A percentile compares a stretch with the other conserved stretches of the same genome.
phyloP scores from a whole-genome alignment of 306 rosid genomes.

The Cucurbita moschata region DNA sequence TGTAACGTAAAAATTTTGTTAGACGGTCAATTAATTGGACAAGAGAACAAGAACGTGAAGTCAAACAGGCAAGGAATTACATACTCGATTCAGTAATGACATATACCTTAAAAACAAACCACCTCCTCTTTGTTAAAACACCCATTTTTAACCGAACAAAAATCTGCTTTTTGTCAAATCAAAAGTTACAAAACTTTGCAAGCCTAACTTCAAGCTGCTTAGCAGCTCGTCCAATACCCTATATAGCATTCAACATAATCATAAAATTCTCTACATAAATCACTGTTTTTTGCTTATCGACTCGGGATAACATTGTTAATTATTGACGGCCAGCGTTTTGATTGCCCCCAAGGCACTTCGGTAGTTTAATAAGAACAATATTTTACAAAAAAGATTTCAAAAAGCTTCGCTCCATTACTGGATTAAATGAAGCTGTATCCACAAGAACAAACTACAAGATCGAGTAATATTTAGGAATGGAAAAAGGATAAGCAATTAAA shows the following conservation, averaged over 20 bases:
- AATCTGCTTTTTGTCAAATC: background rate
- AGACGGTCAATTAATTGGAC: background rate
- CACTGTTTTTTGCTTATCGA: background rate
- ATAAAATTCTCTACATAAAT: background rate
- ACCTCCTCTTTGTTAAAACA: background rate
- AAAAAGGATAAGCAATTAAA: background rate
- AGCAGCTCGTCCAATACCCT: background rate
- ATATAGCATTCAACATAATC: background rate
- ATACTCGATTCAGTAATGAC: background rate
- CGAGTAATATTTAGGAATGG: background rate
- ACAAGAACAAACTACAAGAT: background rate
- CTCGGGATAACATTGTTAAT: background rate
- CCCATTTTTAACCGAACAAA: background rate
- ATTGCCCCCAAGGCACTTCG: background rate
- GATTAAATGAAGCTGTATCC: background rate
- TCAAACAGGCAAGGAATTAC: background rate
- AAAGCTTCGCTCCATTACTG: background rate
- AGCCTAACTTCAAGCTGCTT: background rate
- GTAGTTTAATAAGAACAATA: background rate
- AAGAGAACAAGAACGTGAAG: background rate
- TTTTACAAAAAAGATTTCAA: background rate
- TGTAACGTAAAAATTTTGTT: slow-evolving; percentile 24
- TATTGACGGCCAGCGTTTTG: background rate
- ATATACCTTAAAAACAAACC: background rate
- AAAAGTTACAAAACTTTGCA: background rate